Percentiles rank a stretch among this genome's conserved stretches.
phyloP scores from a whole-genome alignment of 345 rosid genomes.

The Eucalyptus regnans region DNA sequence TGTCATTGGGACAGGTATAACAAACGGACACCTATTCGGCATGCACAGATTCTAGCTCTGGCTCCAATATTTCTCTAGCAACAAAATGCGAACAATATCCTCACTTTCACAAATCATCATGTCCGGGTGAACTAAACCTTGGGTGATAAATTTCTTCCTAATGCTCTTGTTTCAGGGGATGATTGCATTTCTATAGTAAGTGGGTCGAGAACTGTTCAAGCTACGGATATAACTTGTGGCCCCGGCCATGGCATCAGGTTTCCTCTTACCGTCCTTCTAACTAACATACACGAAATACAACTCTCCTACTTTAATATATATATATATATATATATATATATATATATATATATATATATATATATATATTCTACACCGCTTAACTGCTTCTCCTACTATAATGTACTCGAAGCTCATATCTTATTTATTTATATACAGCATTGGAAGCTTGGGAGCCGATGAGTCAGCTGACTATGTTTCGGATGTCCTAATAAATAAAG shows the following conservation, averaged over 20 bases:
- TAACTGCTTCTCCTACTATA: background rate
- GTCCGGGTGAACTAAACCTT: background rate
- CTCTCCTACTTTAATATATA: background rate
- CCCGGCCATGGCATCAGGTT: slow-evolving; percentile 98
- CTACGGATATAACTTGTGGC: slow-evolving; percentile 66
- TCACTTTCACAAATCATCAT: background rate
- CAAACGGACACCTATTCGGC: background rate
- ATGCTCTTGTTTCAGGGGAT: slow-evolving; percentile 47
- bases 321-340: too few species aligned
- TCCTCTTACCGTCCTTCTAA: background rate
- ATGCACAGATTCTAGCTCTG: background rate
- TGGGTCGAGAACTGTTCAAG: slow-evolving; percentile 69
- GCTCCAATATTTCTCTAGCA: background rate
- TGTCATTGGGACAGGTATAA: slow-evolving; percentile 54
- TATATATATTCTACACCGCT: background rate
- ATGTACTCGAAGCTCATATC: background rate
- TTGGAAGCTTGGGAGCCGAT: slow-evolving; percentile 78
- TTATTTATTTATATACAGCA: slow-evolving; percentile 18
- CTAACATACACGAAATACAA: background rate
- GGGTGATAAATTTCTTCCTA: background rate
- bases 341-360: too few species aligned
- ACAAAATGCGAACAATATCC: background rate
- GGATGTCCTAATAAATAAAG: slow-evolving; percentile 52
- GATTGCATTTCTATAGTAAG: slow-evolving; percentile 89
- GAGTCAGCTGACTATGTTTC: slow-evolving; percentile 59